Evolutionary conservation across 352 stramenopile genomes (phyloP).

Genomic region (Globisporangium carolinianum): DNA sequence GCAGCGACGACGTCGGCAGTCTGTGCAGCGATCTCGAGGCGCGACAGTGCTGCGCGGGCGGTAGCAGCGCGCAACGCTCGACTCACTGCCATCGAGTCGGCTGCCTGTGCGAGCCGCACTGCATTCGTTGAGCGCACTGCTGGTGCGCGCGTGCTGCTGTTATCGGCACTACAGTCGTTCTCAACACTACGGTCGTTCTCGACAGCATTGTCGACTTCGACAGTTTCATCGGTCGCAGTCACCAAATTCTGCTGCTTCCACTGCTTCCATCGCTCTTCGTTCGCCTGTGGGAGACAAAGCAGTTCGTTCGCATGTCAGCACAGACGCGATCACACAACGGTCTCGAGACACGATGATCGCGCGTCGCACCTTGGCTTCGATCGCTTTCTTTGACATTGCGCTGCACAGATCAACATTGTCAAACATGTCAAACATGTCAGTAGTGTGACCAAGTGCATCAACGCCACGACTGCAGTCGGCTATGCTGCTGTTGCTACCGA

Average conservation of each 20-base stretch:
- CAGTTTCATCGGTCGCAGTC: too few relatives aligned
- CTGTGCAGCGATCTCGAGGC: constrained; percentile 37
- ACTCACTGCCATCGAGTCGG: constrained; percentile 10
- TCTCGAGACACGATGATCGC: too few relatives aligned
- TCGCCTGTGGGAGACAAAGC: constrained; percentile 23
- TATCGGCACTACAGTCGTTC: too few relatives aligned
- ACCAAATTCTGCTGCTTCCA: constrained; percentile 31
- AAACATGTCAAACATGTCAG: not conserved
- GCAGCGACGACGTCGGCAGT: constrained; percentile 34
- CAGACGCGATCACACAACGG: not conserved
- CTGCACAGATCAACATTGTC: constrained; percentile 19
- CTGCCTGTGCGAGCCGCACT: not conserved
- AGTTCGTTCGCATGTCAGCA: not conserved
- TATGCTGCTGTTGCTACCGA: too few relatives aligned
- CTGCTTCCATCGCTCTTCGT: constrained; percentile 59
- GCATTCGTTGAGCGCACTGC: too few relatives aligned
- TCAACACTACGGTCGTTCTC: too few relatives aligned
- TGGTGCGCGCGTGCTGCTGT: too few relatives aligned
- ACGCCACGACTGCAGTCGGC: too few relatives aligned
- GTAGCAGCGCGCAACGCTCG: constrained; percentile 30
- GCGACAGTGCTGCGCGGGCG: constrained; percentile 45
- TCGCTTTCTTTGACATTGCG: constrained; percentile 67
- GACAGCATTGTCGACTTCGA: too few relatives aligned
- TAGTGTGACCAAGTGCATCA: too few relatives aligned
- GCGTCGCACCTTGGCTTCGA: constrained; percentile 56